phyloP scores from a whole-genome alignment of 345 rosid genomes.

The Brassica cretica region DNA sequence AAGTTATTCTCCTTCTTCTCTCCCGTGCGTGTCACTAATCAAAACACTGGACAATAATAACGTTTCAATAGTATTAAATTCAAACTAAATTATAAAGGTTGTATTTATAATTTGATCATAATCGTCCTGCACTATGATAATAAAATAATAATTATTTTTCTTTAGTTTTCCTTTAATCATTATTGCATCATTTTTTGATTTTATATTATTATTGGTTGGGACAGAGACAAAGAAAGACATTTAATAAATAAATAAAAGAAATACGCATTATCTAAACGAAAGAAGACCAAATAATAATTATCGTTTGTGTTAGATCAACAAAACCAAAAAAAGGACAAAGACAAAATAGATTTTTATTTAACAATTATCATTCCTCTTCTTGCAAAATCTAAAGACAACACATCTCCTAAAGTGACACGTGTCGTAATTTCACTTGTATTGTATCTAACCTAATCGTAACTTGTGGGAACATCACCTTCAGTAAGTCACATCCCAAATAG shows the following conservation, averaged over 20 bases:
- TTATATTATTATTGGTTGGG: not conserved
- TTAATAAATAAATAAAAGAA: not conserved
- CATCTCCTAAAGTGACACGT: conserved; percentile 5
- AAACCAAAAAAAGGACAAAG: not conserved
- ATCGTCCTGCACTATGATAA: not conserved
- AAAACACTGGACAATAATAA: not conserved
- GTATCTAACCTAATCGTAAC: not conserved
- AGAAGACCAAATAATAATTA: not conserved
- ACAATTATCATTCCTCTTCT: not conserved
- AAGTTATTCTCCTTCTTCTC: not conserved
- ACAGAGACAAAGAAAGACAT: not conserved
- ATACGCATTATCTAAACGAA: conserved; percentile 10
- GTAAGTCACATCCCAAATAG: conserved; percentile 15
- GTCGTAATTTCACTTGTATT: not conserved
- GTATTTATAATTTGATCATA: not conserved
- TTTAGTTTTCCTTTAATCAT: not conserved
- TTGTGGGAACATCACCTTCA: not conserved
- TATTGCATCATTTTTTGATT: conserved; percentile 8
- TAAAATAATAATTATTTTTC: not conserved
- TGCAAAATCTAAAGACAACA: conserved; percentile 2
- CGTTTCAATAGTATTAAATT: not conserved
- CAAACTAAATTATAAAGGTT: not conserved
- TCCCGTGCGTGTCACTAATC: conserved; percentile 11
- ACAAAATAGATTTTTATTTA: not conserved
- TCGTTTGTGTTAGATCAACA: conserved; percentile 10